Evolutionary conservation across 73 alveolate species (phyloP).

Genomic region (Paramecium tetraurelia): DNA sequence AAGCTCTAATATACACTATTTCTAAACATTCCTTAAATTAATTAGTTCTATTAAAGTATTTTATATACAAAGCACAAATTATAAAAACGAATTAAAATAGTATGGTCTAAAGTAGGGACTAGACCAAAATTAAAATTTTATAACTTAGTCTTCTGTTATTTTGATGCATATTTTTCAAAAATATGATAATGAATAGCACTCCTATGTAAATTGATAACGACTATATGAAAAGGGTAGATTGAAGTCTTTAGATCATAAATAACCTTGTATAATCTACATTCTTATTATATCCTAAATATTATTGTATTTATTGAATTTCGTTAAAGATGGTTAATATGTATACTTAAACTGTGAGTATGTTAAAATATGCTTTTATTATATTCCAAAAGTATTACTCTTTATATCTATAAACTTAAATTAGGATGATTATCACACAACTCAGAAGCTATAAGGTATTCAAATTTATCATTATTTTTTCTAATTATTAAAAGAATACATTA

Average conservation of each 20-base stretch:
- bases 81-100: background rate
- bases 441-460: background rate
- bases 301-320: background rate
- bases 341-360: background rate
- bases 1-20: background rate
- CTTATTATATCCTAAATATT: background rate
- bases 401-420: background rate
- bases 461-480: background rate
- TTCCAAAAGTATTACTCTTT: background rate
- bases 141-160: background rate
- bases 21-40: background rate
- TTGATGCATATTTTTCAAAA: background rate
- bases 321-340: background rate
- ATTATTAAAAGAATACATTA: background rate
- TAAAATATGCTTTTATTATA: background rate
- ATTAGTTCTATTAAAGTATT: background rate
- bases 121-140: background rate
- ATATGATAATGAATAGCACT: background rate
- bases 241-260: background rate
- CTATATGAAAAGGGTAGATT: background rate
- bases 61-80: background rate
- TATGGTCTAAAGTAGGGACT: background rate
- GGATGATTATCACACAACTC: background rate
- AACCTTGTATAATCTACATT: background rate
- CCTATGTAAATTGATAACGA: conserved; percentile 3